Percentiles rank a stretch among this genome's conserved stretches.
Conservation (phyloP, 2,329 filamentous ascomycete species). For the Clonostachys solani region DNA sequence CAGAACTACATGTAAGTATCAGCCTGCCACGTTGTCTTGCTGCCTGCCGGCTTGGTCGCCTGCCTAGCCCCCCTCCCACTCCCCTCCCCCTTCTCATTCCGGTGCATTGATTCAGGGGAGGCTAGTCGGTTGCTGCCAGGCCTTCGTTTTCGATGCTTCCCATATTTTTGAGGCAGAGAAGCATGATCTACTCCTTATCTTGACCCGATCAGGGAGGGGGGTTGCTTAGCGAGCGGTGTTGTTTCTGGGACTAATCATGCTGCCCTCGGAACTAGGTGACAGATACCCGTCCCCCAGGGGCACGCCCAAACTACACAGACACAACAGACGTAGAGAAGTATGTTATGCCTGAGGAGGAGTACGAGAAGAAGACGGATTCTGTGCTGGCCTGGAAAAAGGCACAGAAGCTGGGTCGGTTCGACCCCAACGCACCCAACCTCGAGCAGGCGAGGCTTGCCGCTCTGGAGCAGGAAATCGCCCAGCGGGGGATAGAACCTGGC, state of each 20-base stretch:
- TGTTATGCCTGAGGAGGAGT: constrained; percentile 78
- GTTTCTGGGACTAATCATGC: not conserved
- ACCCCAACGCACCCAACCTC: constrained; percentile 73
- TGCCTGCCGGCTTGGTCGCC: not conserved
- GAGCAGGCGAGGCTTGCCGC: constrained; percentile 69
- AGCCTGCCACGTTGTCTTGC: not conserved
- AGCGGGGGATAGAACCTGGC: constrained; percentile 61
- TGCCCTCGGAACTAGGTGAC: constrained; percentile 52
- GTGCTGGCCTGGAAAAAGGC: constrained; percentile 94
- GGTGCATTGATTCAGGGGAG: not conserved
- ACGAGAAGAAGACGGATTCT: constrained; percentile 80
- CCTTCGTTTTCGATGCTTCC: not conserved
- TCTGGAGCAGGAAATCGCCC: constrained; percentile 64
- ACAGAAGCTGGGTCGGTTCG: constrained; percentile 95
- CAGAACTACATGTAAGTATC: constrained; percentile 72
- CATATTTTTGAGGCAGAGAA: too few species aligned
- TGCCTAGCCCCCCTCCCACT: too few species aligned
- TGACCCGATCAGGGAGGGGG: too few species aligned
- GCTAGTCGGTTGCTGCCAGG: not conserved
- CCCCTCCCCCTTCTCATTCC: not conserved
- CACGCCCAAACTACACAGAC: constrained; percentile 78
- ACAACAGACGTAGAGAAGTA: constrained; percentile 83
- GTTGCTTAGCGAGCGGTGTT: not conserved
- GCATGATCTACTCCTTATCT: too few species aligned
- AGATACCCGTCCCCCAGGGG: constrained; percentile 73